phyloP scores from a whole-genome alignment of 495 filamentous ascomycete genomes.

The Neurospora sp. region DNA sequence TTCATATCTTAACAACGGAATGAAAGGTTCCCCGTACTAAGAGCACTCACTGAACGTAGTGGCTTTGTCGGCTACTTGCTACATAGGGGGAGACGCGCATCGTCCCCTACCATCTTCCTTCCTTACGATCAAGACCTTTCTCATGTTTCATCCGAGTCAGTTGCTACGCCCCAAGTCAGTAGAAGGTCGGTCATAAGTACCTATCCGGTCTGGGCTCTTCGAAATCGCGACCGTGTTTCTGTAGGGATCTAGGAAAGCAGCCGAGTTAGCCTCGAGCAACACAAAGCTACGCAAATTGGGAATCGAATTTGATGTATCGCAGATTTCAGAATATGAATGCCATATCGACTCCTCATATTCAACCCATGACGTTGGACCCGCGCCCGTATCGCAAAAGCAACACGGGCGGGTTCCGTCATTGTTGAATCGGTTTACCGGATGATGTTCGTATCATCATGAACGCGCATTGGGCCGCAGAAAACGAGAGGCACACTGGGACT shows the following conservation, averaged over 20 bases:
- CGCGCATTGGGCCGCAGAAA: not conserved
- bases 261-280: not conserved
- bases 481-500: not conserved
- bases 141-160: not conserved
- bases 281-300: not conserved
- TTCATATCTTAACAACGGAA: not conserved
- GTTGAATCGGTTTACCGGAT: constrained; percentile 31
- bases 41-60: not conserved
- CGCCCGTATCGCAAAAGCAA: not conserved
- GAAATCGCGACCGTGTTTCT: not conserved
- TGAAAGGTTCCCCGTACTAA: not conserved
- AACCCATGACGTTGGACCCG: constrained; percentile 17
- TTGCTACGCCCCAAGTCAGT: not conserved
- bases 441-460: constrained; percentile 19
- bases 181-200: not conserved
- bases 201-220: not conserved
- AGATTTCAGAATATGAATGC: not conserved
- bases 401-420: constrained; percentile 8
- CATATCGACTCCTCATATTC: constrained; percentile 14
- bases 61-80: not conserved
- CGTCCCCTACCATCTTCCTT: not conserved
- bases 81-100: not conserved
- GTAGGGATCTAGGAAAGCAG: not conserved
- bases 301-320: not conserved
- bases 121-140: not conserved